Evolutionary conservation across 2,329 filamentous ascomycete species (phyloP), one percentile per base, ranked within the genome.

Genomic region (Aaosphaeria arxii): DNA sequence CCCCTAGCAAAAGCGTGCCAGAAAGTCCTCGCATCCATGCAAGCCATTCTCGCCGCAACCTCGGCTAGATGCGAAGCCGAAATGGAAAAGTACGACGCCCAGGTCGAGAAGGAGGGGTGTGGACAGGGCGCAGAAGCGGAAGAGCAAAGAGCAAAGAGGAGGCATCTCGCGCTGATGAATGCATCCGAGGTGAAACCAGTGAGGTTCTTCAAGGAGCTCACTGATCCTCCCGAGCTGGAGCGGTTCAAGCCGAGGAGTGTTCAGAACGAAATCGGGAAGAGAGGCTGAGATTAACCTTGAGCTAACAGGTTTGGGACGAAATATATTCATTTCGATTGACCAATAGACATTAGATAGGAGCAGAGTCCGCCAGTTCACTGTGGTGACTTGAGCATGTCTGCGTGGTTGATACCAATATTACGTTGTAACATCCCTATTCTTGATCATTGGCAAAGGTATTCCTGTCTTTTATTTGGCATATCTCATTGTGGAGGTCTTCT

Each of bases 11-110:
- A 80, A 53, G 91, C 94, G 0, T 84, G 86, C 2, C 88, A 94
- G 72, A 94, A 88, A 74, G 92, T 96, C 5, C 74, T 97, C 29
- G 90, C 88, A 6, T 94, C 87, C 64, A 97, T 99, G 92, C 89
- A 96, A 65, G 83, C 86, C 58, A 84, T 97, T 36, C 75, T 99
- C 40, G 76, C 77, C 55, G 81, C 80, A 67, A 89, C 86, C 5
- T 79, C 83, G 57, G 76, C 77, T 51, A 82, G 81, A 56, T 88
- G 90, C 48, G 79, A 85, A 57, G 75, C 78, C 51, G 83, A 84
- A 57, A 82, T 92, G 75, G 74, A 66, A 33, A 57, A 48, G 44
- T 69, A 73, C 44, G 66, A 76, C 46, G 71, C 61, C 7, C 73
- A 78, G 49, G 71, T 78, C 53, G 71, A 71, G 57, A 74, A 69